Base-by-base conservation (phyloP, 306 rosid species). In the Lathyrus sativus region DNA sequence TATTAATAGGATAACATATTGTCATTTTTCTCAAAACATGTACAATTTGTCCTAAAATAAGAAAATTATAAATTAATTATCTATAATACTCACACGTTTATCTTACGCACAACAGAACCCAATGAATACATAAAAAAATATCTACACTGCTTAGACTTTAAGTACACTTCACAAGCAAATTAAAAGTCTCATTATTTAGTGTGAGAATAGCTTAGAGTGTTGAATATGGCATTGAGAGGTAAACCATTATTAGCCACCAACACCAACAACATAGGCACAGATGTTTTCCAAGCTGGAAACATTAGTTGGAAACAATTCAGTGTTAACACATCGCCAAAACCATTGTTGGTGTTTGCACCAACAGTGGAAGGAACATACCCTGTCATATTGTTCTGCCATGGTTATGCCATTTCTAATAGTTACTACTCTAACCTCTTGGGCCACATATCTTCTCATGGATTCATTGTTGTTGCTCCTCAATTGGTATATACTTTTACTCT, bases 371-470 rank as follows among this genome's bases (percentile, higher is more conserved):
- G 83, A 0, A n/a, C 63, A 7, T 85, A 82, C 79, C 80, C 85
- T 2, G 73, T 87, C 0, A 65, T 87, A 22, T 28, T 87, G 68
- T 84, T 90, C 54, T 63, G 74, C 63, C 96, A 80, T 64, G 96
- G 96, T 74, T 88, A 74, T 67, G 77, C 22, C 35, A 26, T 83
- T n/a, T 28, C 14, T 6, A 77, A 73, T 77, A 5, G 17, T 79
- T 82, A 57, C 81, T 84, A 90, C 67, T 43, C 79, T 11, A 6
- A 73, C 2, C 75, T 90, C 61, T 80, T 90, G 6, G 28, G 11
- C 4, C 89, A 80, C 56, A 70, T 84, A 12, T 63, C 81, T 44
- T 90, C 91, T 0, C 96, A 85, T 71, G 96, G 95, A 45, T 83
- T 51, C 59, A 68, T 87, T 28, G 17, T 82, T 44, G 84, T 84